Base-by-base conservation (phyloP, 306 rosid genomes). In the Vigna radiata region DNA sequence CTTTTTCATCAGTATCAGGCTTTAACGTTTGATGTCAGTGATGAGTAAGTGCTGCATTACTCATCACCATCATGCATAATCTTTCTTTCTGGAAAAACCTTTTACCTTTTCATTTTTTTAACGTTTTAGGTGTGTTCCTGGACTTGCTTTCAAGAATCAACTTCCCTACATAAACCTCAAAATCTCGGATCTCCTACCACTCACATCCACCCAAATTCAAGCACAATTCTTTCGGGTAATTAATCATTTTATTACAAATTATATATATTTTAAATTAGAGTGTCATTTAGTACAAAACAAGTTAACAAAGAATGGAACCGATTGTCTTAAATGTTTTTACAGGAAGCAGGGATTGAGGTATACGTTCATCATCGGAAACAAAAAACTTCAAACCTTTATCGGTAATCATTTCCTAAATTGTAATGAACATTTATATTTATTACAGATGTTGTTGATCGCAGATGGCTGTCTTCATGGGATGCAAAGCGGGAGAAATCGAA, bases 341-440 rank as follows among this genome's bases (percentile, higher is more conserved):
- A 92, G 94, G 94, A 88, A 86, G 98, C 97, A 54, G 69, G 94
- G 83, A 91, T 91, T 75, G 81, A 90, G 98, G 98, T 93, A 31
- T 31, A 79, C 68, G 59, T 81, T 67, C 37, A 36, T 67, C 37
- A 36, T 17, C 67, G 21, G 56, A 9, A 10, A 39, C 41, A 16
- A 63, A 63, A 39, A 60, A 39, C 50, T 39, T 3, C 13, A 39
- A 63, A 36, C 29, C 8, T 63, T 33, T 31, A 29, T 31, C 19
- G 31, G 7, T 60, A 14, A 14, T 8, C 6, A 3, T 36, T 36
- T 63, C 8, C 27, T n/a, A 37, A 63, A 37, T 17, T 17, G 37
- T 17, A 17, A 8, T 33, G 25, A 33, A 62, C 1, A 39, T 1
- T 9, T 37, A 62, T 43, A 41, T 17, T 36, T 19, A 25, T 19